These are phyloP conservation scores for Saprolegnia parasitica DNA, from an alignment of 352 stramenopile species.

Conservation along the genomic window DNA sequence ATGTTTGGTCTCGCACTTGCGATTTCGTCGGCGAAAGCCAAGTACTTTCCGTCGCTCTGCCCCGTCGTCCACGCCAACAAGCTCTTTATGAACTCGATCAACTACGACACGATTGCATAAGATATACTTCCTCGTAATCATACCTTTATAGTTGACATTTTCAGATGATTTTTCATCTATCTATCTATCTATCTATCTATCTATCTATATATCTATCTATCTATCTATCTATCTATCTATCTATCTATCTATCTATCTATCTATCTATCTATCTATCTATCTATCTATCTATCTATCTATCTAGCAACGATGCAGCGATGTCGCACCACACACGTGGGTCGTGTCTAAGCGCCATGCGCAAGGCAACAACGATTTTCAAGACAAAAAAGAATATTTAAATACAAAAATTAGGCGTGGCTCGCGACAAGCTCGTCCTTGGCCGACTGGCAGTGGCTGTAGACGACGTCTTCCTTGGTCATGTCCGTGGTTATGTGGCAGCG, in stretches of 20 bases:
- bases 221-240: no score
- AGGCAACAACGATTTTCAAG: no score
- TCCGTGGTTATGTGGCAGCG: not conserved
- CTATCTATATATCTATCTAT: no score
- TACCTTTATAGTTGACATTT: not conserved
- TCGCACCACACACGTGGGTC: no score
- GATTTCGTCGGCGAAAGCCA: conserved; percentile 8
- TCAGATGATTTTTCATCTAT: not conserved
- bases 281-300: no score
- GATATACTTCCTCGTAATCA: not conserved
- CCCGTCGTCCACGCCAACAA: not conserved
- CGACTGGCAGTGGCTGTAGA: not conserved
- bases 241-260: no score
- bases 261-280: no score
- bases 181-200: no score
- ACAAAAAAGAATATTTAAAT: no score
- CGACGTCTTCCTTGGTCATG: not conserved
- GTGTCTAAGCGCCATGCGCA: no score
- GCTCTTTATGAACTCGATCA: not conserved
- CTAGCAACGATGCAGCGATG: no score
- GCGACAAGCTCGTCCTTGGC: not conserved
- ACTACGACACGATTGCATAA: not conserved
- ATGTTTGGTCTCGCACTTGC: conserved; percentile 17
- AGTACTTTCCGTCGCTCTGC: not conserved
- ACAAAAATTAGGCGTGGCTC: not conserved